A percentile compares a stretch with the other conserved stretches of the same genome.
Conservation (phyloP, 805 yeast species). For the Kodamaea kakaduensis region DNA sequence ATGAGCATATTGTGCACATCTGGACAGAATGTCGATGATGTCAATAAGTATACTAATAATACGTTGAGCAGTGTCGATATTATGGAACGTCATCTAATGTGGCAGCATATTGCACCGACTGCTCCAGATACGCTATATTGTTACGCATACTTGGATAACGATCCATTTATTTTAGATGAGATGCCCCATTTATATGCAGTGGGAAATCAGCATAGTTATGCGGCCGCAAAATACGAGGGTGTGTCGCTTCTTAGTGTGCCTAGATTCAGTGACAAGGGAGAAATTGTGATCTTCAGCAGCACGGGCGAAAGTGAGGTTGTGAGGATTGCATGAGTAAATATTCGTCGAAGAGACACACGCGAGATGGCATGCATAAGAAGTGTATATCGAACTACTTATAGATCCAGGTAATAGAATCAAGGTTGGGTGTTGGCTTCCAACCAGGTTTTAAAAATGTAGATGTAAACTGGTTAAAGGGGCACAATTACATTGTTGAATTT, state of each 20-base stretch:
- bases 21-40: constrained; percentile 83
- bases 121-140: constrained; percentile 95
- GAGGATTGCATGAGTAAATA: constrained; percentile 3
- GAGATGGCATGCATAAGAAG: neutral
- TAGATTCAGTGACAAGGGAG: constrained; percentile 59
- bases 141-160: constrained; percentile 71
- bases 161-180: constrained; percentile 76
- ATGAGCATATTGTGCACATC: constrained; percentile 64
- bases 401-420: too few relatives aligned
- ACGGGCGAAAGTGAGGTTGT: constrained; percentile 51
- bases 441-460: too few relatives aligned
- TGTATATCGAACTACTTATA: too few relatives aligned
- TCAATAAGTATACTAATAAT: constrained; percentile 46
- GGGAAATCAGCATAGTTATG: constrained; percentile 72
- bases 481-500: too few relatives aligned
- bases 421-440: too few relatives aligned
- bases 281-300: constrained; percentile 56
- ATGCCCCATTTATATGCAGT: constrained; percentile 84
- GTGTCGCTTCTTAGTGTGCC: constrained; percentile 69
- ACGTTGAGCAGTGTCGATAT: constrained; percentile 27
- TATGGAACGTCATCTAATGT: constrained; percentile 63
- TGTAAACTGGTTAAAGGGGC: too few relatives aligned
- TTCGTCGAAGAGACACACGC: neutral
- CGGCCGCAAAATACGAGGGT: constrained; percentile 26
- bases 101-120: constrained; percentile 90